These are phyloP conservation scores for Fusarium papillatum DNA, from an alignment of 2,329 filamentous ascomycete genomes.

Conservation along the genomic window DNA sequence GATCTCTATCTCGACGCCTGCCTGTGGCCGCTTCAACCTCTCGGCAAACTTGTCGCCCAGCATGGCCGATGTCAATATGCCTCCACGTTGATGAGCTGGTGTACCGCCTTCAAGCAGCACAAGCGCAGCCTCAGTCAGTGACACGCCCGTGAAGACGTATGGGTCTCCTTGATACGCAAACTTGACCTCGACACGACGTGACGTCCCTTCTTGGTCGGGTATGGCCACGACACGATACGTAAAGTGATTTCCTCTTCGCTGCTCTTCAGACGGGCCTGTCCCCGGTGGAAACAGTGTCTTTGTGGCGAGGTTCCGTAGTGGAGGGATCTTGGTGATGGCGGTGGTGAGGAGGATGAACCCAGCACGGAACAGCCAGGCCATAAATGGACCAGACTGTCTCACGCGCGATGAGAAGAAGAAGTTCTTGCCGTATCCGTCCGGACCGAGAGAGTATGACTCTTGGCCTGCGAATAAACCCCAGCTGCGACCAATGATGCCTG, in stretches of 20 bases:
- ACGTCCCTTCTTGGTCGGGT: slow-evolving; percentile 8
- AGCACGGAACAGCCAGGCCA: slow-evolving; percentile 2
- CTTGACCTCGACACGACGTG: slow-evolving; percentile 17
- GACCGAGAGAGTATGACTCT: not conserved
- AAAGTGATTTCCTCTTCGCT: slow-evolving; percentile 22
- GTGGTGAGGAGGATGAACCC: slow-evolving; percentile 15
- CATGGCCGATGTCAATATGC: slow-evolving; percentile 35
- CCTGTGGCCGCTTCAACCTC: slow-evolving; percentile 19
- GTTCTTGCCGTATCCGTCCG: slow-evolving; percentile 2
- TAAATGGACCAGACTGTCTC: not conserved
- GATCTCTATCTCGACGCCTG: slow-evolving; percentile 25
- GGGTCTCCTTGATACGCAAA: slow-evolving; percentile 33
- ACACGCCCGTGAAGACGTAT: slow-evolving; percentile 36
- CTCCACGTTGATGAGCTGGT: slow-evolving; percentile 24
- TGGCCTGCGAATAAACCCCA: slow-evolving; percentile 24
- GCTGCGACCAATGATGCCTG: slow-evolving; percentile 33
- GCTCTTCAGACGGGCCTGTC: slow-evolving; percentile 30
- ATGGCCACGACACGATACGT: slow-evolving; percentile 29
- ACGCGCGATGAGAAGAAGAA: slow-evolving; percentile 1
- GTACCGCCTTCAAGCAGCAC: slow-evolving; percentile 27
- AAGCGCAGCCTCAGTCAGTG: slow-evolving; percentile 34
- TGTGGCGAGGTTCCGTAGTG: slow-evolving; percentile 20
- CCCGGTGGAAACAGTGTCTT: slow-evolving; percentile 27
- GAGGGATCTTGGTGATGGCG: slow-evolving; percentile 17
- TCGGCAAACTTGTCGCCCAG: slow-evolving; percentile 27